Conservation (phyloP, 2,329 filamentous ascomycete genomes). For the Stachybotrys chartarum region DNA sequence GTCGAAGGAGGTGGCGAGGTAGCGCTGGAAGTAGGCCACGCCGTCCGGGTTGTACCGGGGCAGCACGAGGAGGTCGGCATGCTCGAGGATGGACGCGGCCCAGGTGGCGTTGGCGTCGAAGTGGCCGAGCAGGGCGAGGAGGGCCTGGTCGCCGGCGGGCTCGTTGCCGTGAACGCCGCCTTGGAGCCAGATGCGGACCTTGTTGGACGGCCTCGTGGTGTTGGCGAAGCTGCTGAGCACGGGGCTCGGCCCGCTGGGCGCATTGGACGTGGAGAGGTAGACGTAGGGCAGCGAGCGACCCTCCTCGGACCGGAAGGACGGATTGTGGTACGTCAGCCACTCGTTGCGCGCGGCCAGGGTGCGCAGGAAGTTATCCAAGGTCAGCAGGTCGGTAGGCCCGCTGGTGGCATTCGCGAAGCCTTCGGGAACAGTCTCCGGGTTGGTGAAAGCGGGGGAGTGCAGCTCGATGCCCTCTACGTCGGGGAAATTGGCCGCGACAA, state of each 20-base stretch:
- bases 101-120: slow-evolving; percentile 19
- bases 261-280: slow-evolving; percentile 2
- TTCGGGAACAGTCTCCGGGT: not conserved
- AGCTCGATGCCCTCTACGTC: slow-evolving; percentile 2
- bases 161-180: slow-evolving; percentile 25
- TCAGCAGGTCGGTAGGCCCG: not conserved
- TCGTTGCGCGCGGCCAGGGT: slow-evolving; percentile 12
- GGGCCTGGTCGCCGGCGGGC: slow-evolving; percentile 21
- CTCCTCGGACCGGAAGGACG: slow-evolving; percentile 13
- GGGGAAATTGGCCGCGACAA: not conserved
- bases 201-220: slow-evolving; percentile 5
- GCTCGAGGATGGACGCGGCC: slow-evolving; percentile 17
- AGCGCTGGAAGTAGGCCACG: slow-evolving; percentile 24
- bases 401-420: slow-evolving; percentile 1
- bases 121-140: slow-evolving; percentile 21
- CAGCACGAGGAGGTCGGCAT: slow-evolving; percentile 19
- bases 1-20: slow-evolving; percentile 18
- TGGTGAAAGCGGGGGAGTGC: slow-evolving; percentile 1
- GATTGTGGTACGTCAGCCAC: slow-evolving; percentile 14
- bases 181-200: slow-evolving; percentile 22
- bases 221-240: slow-evolving; percentile 6
- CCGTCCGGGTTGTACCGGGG: slow-evolving; percentile 26
- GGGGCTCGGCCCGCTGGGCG: not conserved
- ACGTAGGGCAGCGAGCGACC: slow-evolving; percentile 14
- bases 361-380: slow-evolving; percentile 11